phyloP scores from a whole-genome alignment of 2,329 filamentous ascomycete species.

The Fusarium proliferatum region DNA sequence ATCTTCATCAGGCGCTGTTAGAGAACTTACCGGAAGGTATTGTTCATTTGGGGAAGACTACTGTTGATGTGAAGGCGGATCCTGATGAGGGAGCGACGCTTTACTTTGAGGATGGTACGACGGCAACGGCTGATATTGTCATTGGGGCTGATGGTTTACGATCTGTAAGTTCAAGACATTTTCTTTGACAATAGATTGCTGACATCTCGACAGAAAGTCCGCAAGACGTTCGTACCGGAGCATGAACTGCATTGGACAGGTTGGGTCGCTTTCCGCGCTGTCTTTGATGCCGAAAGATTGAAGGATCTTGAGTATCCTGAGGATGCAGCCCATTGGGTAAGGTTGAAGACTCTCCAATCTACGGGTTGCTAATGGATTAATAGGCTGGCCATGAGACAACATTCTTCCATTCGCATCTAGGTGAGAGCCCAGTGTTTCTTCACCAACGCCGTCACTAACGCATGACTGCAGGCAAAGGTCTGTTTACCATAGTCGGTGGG shows the following conservation, averaged over 20 bases:
- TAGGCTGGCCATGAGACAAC: background rate
- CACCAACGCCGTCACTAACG: fast-evolving
- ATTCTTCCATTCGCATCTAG: background rate
- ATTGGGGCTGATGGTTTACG: slow-evolving; percentile 61
- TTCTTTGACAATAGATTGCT: fast-evolving
- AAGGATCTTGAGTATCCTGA: background rate
- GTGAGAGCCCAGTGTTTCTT: fast-evolving
- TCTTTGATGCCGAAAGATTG: background rate
- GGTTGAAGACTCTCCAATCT: fast-evolving
- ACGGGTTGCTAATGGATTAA: background rate
- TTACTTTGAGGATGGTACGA: slow-evolving; percentile 60
- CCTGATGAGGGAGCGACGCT: slow-evolving; percentile 56
- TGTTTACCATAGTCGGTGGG: background rate
- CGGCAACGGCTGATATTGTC: slow-evolving; percentile 57
- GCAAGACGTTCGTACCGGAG: background rate
- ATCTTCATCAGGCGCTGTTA: slow-evolving; percentile 48
- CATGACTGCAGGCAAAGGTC: background rate
- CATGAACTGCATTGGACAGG: background rate
- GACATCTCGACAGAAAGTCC: background rate
- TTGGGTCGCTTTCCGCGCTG: background rate
- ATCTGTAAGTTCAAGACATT: background rate
- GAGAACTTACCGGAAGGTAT: background rate
- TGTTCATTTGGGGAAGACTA: background rate
- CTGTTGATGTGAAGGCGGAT: slow-evolving; percentile 35
- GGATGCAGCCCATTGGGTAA: background rate